Evolutionary conservation across 2,329 filamentous ascomycete species (phyloP), one percentile per base, ranked within the genome.

Genomic region (Cyclaneusma minus): DNA sequence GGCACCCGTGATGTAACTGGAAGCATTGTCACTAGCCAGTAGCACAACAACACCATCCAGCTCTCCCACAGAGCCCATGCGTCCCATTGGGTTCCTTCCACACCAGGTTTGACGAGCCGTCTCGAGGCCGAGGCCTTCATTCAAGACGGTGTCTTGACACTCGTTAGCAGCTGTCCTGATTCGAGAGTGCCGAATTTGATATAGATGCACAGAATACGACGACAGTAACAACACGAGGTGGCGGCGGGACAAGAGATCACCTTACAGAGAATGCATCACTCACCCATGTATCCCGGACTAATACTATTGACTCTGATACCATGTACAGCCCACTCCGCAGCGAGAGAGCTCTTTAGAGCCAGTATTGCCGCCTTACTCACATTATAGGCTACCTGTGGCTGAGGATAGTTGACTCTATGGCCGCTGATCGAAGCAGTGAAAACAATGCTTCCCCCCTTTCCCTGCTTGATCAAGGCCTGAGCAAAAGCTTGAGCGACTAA

Each of bases 231-330:
- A n/a, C n/a, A n/a, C n/a, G n/a, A n/a, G n/a, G n/a, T n/a, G n/a
- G n/a, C n/a, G n/a, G n/a, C n/a, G n/a, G n/a, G n/a, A n/a, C n/a
- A n/a, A n/a, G n/a, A n/a, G n/a, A n/a, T n/a, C n/a, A n/a, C n/a
- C n/a, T n/a, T n/a, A n/a, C n/a, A n/a, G n/a, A n/a, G 49, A 8
- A 80, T 65, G 0, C 76, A 82, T 40, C 81, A n/a, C n/a, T n/a
- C n/a, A n/a, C n/a, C 76, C 69, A 83, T 81, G 39, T 84, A 84
- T 1, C 78, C 78, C 0, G 79, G 79, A 20, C 62, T 70, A 22
- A 85, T 59, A 11, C 59, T 67, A 38, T 85, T 84, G 4, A 78
- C 70, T 3, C 73, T 52, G 33, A 85, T 79, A 0, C 79, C 78
- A 43, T 74, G 62, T 2, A 56, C 50, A 1, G 71, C 72, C 78